Conservation (phyloP, 495 filamentous ascomycete species). For the Cercophora newfieldiana region DNA sequence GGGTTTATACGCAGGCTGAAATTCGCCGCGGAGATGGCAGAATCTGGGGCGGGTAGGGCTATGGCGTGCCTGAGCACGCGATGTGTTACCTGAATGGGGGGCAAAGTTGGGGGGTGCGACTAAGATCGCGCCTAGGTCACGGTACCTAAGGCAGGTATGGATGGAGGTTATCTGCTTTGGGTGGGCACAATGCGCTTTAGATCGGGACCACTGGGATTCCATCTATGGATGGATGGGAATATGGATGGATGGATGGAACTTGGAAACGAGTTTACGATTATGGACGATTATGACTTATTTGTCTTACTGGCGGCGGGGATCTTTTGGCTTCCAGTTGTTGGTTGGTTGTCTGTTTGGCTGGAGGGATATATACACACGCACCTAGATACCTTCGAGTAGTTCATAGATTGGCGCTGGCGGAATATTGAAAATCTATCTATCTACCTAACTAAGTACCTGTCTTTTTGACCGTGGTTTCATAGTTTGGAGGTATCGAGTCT, state of each 20-base stretch:
- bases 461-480: too few species aligned
- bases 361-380: background rate
- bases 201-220: background rate
- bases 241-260: too few species aligned
- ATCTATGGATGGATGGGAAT: background rate
- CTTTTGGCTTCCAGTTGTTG: background rate
- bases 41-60: background rate
- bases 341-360: background rate
- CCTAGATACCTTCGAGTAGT: background rate
- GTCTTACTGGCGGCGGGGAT: background rate
- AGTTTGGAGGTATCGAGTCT: too few species aligned
- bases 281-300: background rate
- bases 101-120: background rate
- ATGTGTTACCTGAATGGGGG: background rate
- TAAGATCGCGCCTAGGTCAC: too few species aligned
- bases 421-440: too few species aligned
- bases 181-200: background rate
- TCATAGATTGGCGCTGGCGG: background rate
- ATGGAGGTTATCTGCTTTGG: background rate
- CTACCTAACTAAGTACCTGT: too few species aligned
- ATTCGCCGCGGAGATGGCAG: background rate
- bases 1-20: background rate
- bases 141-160: background rate
- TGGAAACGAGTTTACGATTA: background rate
- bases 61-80: background rate